Evolutionary conservation across 129 eudicot genomes (phyloP), one percentile per base, ranked within the genome.

Genomic region (Helichrysum umbraculigerum): DNA sequence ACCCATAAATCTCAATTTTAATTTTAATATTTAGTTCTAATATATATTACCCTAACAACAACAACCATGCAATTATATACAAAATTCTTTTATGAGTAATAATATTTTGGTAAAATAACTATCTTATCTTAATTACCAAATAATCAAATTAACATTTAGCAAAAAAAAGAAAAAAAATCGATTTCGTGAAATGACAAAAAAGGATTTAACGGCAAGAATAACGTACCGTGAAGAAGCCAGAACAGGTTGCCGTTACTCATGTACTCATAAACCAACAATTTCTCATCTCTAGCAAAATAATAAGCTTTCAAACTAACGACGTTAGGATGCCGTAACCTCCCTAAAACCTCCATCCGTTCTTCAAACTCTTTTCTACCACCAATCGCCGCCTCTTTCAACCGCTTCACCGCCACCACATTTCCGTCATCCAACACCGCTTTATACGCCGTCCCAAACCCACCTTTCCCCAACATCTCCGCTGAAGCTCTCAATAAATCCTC

Each of bases 391-490:
- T 83, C 87, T 77, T 77, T 87, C 66, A 85, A 70, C 70, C 89
- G 76, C 79, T 85, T 85, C 68, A 87, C 91, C 52, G 86, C 92
- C 66, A 85, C 89, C 71, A 85, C 84, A 71, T 73, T 85, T 0
- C 92, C 87, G 14, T 81, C 84, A 4, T 85, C 87, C 72, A 87
- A 60, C 78, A 82, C 87, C 76, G 85, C 92, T 42, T 78, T 85
- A 39, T 87, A 87, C 66, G 89, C 87, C 72, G 89, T 82, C 76
- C 92, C 92, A 57, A 87, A 83, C 79, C 86, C 79, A 63, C 92
- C 92, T 47, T 80, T 87, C 0, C 92, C 92, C 76, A 87, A 66
- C 92, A 87, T 85, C 80, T 87, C 92, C 65, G 92, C 92, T 5
- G 89, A 85, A 6, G 89, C 92, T 56, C 76, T 82, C 71, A 87